Percentiles rank a stretch among this genome's conserved stretches.
Evolutionary conservation across 2,329 filamentous ascomycete species (phyloP).

Genomic region (Trichoderma pleuroti): DNA sequence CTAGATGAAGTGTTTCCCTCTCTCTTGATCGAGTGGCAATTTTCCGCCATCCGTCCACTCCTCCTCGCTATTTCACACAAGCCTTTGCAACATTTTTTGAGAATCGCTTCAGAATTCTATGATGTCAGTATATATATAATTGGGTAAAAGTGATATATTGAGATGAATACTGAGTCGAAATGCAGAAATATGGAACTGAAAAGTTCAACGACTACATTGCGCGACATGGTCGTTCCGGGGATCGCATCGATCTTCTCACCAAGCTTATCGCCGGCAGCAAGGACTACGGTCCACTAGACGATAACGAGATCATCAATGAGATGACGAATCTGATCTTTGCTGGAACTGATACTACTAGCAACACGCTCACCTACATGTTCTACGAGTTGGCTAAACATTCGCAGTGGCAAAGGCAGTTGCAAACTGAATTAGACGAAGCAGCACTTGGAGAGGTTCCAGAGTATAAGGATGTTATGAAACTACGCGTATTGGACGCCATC

Average conservation of each 20-base stretch:
- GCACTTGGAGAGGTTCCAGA: background rate
- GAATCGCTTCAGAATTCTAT: background rate
- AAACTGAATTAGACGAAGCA: background rate
- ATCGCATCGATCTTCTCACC: background rate
- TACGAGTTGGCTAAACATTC: background rate
- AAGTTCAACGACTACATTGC: background rate
- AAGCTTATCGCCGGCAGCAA: background rate
- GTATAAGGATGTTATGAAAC: background rate
- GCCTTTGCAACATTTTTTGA: background rate
- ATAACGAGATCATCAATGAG: background rate
- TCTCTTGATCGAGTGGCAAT: conserved; percentile 1
- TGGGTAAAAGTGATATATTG: background rate
- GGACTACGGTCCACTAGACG: background rate
- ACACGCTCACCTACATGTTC: background rate
- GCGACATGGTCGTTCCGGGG: background rate
- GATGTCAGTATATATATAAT: background rate
- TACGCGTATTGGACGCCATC: background rate
- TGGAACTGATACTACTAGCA: conserved; percentile 1
- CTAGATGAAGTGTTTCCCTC: conserved; percentile 5
- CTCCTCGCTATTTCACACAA: background rate
- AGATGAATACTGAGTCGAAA: background rate
- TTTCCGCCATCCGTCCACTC: background rate
- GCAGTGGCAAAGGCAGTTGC: background rate
- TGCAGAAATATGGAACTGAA: background rate
- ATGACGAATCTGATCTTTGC: background rate